Evolutionary conservation across 192 early-diverging fungal species (phyloP).

Genomic region (Linnemannia zychae): DNA sequence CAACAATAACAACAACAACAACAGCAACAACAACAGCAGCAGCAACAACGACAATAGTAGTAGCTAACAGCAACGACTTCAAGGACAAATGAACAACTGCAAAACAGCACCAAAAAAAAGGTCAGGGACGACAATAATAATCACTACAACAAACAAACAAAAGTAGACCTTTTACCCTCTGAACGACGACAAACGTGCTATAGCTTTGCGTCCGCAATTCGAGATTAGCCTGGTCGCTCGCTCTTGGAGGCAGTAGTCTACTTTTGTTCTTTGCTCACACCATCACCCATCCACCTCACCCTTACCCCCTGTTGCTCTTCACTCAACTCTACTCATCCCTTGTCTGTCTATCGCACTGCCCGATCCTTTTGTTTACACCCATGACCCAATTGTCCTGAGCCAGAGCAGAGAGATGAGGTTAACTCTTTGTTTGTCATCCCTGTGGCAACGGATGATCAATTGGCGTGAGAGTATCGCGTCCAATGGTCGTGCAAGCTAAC

Average conservation of each 20-base stretch:
- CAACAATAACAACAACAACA: not conserved
- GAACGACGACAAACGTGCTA: not conserved
- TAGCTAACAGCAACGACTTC: not conserved
- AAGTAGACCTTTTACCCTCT: not conserved
- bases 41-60: too few species aligned
- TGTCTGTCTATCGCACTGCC: not conserved
- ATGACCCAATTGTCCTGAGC: constrained; percentile 5
- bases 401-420: too few species aligned
- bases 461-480: not conserved
- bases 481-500: not conserved
- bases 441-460: not conserved
- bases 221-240: not conserved
- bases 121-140: not conserved
- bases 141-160: not conserved
- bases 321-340: not conserved
- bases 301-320: not conserved
- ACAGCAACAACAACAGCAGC: not conserved
- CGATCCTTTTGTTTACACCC: constrained; percentile 5
- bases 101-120: not conserved
- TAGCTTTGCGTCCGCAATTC: not conserved
- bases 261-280: constrained; percentile 3
- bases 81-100: not conserved
- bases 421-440: not conserved
- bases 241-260: not conserved
- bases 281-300: not conserved